Base-by-base conservation (phyloP, 2,329 filamentous ascomycete genomes). In the Exophiala alcalophila region DNA sequence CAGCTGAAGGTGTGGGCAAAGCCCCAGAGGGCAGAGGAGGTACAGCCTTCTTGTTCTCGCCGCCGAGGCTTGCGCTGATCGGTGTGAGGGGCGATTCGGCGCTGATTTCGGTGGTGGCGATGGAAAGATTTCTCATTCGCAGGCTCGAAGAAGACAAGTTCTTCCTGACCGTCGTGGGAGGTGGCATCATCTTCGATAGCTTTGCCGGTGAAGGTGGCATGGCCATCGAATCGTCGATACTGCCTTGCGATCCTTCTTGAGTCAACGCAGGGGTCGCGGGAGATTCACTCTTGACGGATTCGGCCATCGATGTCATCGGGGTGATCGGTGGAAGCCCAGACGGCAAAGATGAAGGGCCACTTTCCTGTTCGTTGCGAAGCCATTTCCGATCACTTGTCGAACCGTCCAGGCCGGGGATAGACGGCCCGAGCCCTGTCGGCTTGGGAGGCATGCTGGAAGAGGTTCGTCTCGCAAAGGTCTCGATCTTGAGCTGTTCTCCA, bases 401-500 rank as follows among this genome's bases (percentile, higher is more conserved):
- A n/a, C n/a, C n/a, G 59, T 44, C 61, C 56, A 45, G 60, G 59
- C 35, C 41, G n/a, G 62, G 60, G 15, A 59, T 52, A 16, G 55
- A 53, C 20, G 58, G 55, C 15, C 60, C 36, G 52, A 55, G 5
- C 45, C 52, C 28, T 47, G 43, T 10, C 48, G 52, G 64, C 36
- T 61, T 66, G 68, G 8, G 19, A 32, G 50, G 36, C 16, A 47
- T 29, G 16, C 35, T 49, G 5, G 51, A 35, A 25, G 50, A 52
- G 16, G 26, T 44, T n/a, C 47, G 41, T 25, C 43, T 28, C 5
- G 41, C 44, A 36, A 54, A 55, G 4, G 89, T 96, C 63, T 96
- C 87, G 42, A 97, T 96, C 66, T 89, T 94, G 36, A 97, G 71
- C 58, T 90, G 85, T 61, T 86, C 90, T 10, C 78, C 70, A 56